phyloP scores from a whole-genome alignment of 1,284 basidiomycete species.

The Irpex rosettiformis region DNA sequence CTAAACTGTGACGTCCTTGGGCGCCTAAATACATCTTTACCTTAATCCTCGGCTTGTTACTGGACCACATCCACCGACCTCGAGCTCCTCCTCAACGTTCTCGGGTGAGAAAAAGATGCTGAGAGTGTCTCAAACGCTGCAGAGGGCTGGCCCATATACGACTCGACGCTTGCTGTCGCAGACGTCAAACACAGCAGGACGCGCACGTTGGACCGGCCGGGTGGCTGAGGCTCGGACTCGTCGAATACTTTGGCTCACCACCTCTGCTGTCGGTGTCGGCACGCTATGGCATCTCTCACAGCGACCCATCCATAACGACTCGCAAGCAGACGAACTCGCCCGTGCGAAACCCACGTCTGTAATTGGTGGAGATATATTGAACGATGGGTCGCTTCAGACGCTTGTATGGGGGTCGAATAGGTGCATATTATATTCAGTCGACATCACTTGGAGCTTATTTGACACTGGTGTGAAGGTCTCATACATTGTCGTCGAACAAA shows the following conservation, averaged over 20 bases:
- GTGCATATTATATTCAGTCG: slow-evolving; percentile 29
- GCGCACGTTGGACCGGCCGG: slow-evolving; percentile 7
- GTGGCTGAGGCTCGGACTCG: slow-evolving; percentile 15
- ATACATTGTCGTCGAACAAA: slow-evolving; percentile 39
- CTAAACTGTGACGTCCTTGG: not conserved
- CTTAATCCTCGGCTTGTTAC: not conserved
- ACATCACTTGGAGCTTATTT: not conserved
- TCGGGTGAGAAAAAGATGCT: not conserved
- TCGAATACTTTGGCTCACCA: slow-evolving; percentile 14
- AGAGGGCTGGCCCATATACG: not conserved
- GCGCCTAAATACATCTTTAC: not conserved
- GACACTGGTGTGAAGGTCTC: slow-evolving; percentile 35
- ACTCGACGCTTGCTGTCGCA: slow-evolving; percentile 12
- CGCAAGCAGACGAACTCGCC: slow-evolving; percentile 11
- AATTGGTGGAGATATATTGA: slow-evolving; percentile 8
- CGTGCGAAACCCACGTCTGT: not conserved
- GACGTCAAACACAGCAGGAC: not conserved
- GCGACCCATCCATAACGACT: slow-evolving; percentile 27
- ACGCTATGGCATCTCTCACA: slow-evolving; percentile 19
- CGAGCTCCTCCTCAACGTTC: not conserved
- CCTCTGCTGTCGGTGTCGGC: slow-evolving; percentile 19
- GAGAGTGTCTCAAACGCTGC: slow-evolving; percentile 6
- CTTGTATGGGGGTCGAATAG: slow-evolving; percentile 59
- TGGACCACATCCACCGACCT: not conserved
- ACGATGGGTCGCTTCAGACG: slow-evolving; percentile 33